A percentile compares a stretch with the other conserved stretches of the same genome.
These are phyloP conservation scores for Letharia columbiana DNA, from an alignment of 495 filamentous ascomycete species.

Conservation along the genomic window DNA sequence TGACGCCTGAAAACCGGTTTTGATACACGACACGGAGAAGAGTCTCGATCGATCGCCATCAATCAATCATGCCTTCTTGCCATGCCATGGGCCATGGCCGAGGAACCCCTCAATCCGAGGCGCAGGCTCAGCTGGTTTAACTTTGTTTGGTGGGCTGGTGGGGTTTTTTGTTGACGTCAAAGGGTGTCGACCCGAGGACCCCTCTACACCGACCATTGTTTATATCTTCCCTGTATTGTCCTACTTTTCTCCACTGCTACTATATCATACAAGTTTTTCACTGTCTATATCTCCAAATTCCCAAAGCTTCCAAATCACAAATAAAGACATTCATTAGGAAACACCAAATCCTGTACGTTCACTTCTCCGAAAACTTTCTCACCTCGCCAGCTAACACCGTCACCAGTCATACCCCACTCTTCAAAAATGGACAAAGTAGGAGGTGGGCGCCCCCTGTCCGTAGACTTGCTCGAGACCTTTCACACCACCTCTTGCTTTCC, in stretches of 20 bases:
- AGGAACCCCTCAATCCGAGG: no score
- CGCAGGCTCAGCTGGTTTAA: no score
- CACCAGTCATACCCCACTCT: background rate
- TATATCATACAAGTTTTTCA: background rate
- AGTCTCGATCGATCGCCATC: background rate
- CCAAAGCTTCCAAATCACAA: background rate
- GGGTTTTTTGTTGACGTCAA: background rate
- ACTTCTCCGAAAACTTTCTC: background rate
- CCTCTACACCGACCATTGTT: background rate
- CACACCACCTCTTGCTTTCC: background rate
- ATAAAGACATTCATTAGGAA: background rate
- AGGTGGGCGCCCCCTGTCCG: background rate
- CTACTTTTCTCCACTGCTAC: background rate
- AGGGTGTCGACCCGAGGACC: no score
- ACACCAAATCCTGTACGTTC: background rate
- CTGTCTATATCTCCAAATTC: no score
- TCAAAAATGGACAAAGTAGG: slow-evolving; percentile 4
- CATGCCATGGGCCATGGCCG: no score
- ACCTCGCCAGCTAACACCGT: background rate
- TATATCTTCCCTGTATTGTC: background rate
- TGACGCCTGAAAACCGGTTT: background rate
- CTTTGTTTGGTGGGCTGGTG: background rate
- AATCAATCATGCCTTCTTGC: no score
- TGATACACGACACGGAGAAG: background rate
- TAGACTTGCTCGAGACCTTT: background rate